Percentiles rank a stretch among this genome's conserved stretches.
Evolutionary conservation across 1,284 basidiomycete genomes (phyloP).

Genomic region (Bondarzewia mesenterica): DNA sequence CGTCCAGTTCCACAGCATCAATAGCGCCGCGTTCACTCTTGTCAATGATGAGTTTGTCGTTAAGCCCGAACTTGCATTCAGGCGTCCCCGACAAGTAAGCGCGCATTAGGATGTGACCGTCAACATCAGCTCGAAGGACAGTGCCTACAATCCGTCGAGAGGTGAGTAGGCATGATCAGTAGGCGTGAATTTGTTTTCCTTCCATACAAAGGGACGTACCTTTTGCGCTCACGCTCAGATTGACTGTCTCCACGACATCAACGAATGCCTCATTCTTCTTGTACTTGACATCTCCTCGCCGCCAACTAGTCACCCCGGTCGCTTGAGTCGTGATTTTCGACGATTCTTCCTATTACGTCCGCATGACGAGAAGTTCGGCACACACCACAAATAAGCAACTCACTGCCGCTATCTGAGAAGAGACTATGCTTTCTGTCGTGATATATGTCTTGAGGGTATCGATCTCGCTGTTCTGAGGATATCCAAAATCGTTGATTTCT

Average conservation of each 20-base stretch:
- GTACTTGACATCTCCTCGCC: slow-evolving; percentile 91
- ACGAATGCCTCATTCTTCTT: slow-evolving; percentile 99
- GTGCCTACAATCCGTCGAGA: slow-evolving; percentile 52
- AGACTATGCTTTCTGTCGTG: slow-evolving; percentile 94
- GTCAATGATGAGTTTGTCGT: slow-evolving; percentile 96
- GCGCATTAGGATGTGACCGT: slow-evolving; percentile 97
- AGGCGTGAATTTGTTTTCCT: no score
- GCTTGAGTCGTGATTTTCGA: slow-evolving; percentile 96
- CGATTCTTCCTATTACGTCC: slow-evolving; percentile 73
- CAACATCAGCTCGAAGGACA: slow-evolving; percentile 92
- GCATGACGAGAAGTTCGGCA: slow-evolving; percentile 3
- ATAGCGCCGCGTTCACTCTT: slow-evolving; percentile 60
- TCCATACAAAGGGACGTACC: slow-evolving; percentile 37
- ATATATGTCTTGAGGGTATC: slow-evolving; percentile 98
- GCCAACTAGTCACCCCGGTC: slow-evolving; percentile 91
- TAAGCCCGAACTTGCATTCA: slow-evolving; percentile 97
- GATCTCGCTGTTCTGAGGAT: slow-evolving; percentile 98
- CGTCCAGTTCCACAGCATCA: slow-evolving; percentile 90
- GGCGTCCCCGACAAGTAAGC: slow-evolving; percentile 95
- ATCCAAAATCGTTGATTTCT: slow-evolving; percentile 99
- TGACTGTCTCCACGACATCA: slow-evolving; percentile 95
- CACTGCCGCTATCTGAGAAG: slow-evolving; percentile 73
- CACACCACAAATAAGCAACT: slow-evolving; percentile 19
- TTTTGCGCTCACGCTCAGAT: slow-evolving; percentile 94
- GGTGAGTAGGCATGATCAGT: no score